phyloP scores from a whole-genome alignment of 163 green algal genomes.

The Scenedesmus sp. region DNA sequence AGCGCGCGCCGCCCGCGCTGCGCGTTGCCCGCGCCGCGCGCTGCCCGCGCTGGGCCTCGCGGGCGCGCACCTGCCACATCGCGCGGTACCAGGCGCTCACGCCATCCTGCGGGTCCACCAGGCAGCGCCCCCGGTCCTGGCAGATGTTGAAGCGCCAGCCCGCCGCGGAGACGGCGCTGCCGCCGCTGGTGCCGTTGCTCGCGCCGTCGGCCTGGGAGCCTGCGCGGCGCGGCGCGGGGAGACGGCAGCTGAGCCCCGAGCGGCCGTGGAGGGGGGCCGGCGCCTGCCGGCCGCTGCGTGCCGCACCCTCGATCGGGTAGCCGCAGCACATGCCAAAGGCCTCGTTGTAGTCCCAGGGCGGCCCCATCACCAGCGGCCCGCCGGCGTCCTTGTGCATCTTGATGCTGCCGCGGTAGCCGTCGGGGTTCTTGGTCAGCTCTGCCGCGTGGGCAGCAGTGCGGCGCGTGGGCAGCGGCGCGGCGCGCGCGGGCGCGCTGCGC shows the following conservation, averaged over 20 bases:
- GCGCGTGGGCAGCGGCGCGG: too few species aligned
- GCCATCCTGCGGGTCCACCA: constrained; percentile 71
- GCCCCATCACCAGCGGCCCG: constrained; percentile 63
- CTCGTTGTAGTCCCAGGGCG: constrained; percentile 80
- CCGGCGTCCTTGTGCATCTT: constrained; percentile 57
- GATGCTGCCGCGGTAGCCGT: constrained; percentile 64
- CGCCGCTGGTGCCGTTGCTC: constrained; percentile 67
- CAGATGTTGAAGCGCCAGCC: constrained; percentile 89
- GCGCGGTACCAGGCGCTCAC: constrained; percentile 70
- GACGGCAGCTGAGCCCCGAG: not conserved
- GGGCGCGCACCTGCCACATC: constrained; percentile 50
- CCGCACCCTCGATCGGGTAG: constrained; percentile 77
- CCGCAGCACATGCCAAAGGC: constrained; percentile 86
- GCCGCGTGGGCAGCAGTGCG: too few species aligned
- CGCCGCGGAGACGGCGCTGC: constrained; percentile 74
- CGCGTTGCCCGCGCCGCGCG: constrained; percentile 40
- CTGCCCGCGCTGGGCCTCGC: too few species aligned
- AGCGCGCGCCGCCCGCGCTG: constrained; percentile 23
- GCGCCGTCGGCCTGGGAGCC: constrained; percentile 35
- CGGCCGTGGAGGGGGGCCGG: not conserved
- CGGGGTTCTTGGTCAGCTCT: constrained; percentile 87
- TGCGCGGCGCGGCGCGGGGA: not conserved
- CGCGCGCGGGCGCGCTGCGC: too few species aligned
- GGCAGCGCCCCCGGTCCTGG: constrained; percentile 67
- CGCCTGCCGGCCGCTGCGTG: constrained; percentile 26